These are phyloP conservation scores for Fusarium algeriense DNA, from an alignment of 2,329 filamentous ascomycete species.

Conservation along the genomic window DNA sequence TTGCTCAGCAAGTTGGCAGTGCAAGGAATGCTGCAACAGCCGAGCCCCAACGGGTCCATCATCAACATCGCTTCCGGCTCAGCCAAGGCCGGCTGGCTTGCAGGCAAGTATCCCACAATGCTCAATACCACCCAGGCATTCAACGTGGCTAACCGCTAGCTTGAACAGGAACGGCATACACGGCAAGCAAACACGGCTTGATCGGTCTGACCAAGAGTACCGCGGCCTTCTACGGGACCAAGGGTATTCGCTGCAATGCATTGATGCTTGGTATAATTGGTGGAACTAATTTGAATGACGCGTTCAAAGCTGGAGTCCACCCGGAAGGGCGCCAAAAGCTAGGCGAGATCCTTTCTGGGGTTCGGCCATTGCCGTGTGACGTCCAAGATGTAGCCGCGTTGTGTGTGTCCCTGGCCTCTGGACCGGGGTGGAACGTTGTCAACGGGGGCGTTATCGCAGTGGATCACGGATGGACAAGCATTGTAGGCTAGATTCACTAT, in stretches of 20 bases:
- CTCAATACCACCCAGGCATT: background rate
- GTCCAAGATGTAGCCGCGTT: background rate
- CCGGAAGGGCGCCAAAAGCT: background rate
- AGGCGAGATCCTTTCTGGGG: background rate
- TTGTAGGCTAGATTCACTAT: background rate
- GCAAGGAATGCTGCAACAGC: background rate
- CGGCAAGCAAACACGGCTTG: background rate
- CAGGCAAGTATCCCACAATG: background rate
- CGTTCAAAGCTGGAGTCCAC: background rate
- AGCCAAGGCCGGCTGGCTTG: background rate
- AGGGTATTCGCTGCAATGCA: background rate
- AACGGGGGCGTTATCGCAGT: background rate
- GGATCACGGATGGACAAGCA: background rate
- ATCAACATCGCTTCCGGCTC: background rate
- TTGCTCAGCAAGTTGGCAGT: background rate
- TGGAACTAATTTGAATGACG: background rate
- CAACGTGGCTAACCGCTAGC: background rate
- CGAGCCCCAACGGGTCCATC: background rate
- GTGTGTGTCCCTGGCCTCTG: background rate
- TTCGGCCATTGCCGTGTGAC: background rate
- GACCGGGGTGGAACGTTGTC: background rate
- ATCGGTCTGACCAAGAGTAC: background rate
- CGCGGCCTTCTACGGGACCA: background rate
- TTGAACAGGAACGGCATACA: background rate
- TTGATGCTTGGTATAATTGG: background rate